Percentiles rank a stretch among this genome's conserved stretches.
Evolutionary conservation across 139 green algal genomes (phyloP).

Genomic region (Zygnema circumcarinatum): DNA sequence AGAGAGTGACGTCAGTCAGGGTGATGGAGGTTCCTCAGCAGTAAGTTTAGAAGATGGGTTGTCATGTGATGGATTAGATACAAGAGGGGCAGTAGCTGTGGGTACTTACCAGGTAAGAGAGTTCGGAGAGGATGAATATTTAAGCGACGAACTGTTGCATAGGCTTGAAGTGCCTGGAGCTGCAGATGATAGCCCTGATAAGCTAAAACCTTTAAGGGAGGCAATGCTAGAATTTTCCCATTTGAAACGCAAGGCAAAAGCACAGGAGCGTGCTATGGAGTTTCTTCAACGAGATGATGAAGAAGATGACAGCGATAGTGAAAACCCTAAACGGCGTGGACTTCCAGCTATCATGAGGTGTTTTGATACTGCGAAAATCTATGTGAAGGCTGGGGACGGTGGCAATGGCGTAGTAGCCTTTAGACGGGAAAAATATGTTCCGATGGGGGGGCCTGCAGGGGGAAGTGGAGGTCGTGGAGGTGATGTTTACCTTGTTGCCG

Average conservation of each 20-base stretch:
- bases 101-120: neutral
- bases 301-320: neutral
- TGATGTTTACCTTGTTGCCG: slow-evolving; percentile 52
- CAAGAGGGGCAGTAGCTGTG: neutral
- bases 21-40: neutral
- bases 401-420: slow-evolving; percentile 95
- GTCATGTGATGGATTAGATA: neutral
- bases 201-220: slow-evolving; percentile 18
- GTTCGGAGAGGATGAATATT: neutral
- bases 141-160: neutral
- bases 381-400: slow-evolving; percentile 87
- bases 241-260: slow-evolving; percentile 38
- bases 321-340: slow-evolving; percentile 20
- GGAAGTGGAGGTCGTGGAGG: slow-evolving; percentile 84
- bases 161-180: neutral
- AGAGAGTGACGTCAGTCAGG: neutral
- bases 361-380: slow-evolving; percentile 72
- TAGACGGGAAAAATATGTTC: slow-evolving; percentile 93
- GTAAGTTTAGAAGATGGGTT: neutral
- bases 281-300: slow-evolving; percentile 15
- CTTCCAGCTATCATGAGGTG: slow-evolving; percentile 57
- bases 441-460: slow-evolving; percentile 86
- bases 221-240: neutral
- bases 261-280: slow-evolving; percentile 5
- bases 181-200: neutral